Conservation (phyloP, 129 eudicot species). For the Tanacetum coccineum region DNA sequence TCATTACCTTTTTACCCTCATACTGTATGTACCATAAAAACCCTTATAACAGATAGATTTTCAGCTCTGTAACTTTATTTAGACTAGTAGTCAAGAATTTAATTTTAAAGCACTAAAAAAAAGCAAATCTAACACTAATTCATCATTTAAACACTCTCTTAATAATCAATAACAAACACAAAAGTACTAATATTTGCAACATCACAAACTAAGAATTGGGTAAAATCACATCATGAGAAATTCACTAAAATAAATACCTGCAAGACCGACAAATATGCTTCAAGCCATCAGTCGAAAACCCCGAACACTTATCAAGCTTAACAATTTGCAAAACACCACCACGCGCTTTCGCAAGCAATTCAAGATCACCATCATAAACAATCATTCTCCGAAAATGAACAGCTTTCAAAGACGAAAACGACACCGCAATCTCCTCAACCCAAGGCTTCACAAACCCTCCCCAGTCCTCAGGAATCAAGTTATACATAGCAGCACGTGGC, state of each 20-base stretch:
- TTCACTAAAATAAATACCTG: constrained; percentile 45
- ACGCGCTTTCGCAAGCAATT: constrained; percentile 40
- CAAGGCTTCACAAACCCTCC: constrained; percentile 82
- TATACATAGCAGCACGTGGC: constrained; percentile 93
- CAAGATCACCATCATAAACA: constrained; percentile 68
- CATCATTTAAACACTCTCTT: no score
- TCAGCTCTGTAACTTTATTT: no score
- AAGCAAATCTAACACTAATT: no score
- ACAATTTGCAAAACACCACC: constrained; percentile 55
- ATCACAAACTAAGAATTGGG: no score
- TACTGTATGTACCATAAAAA: no score
- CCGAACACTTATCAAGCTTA: constrained; percentile 77
- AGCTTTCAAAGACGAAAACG: constrained; percentile 46
- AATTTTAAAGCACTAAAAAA: no score
- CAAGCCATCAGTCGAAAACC: constrained; percentile 71
- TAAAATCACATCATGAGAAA: no score
- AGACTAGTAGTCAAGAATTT: no score
- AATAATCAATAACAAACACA: no score
- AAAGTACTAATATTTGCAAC: no score
- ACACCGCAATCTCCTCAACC: constrained; percentile 51
- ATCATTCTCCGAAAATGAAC: constrained; percentile 79
- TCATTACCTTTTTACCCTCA: no score
- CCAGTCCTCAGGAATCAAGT: constrained; percentile 82
- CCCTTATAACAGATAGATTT: no score
- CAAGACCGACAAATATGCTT: constrained; percentile 47